Base-by-base conservation (phyloP, 208 protist genomes). In the Leishmania lainsoni region DNA sequence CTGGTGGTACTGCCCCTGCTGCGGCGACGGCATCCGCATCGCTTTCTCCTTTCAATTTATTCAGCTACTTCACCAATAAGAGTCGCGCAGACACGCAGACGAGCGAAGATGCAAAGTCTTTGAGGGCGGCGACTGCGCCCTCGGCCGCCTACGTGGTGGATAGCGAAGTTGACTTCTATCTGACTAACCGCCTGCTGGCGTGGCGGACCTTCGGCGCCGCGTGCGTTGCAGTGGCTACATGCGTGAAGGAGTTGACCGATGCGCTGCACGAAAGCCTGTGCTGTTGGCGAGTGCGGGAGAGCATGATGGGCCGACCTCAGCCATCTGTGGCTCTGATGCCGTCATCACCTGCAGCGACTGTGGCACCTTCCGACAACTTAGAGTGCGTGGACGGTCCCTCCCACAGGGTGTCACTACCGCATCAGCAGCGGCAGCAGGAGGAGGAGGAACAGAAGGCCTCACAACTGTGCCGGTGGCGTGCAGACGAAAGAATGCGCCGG, bases 141-240 rank as follows among this genome's bases (percentile, higher is more conserved):
- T 22, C 69, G 6, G 2, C n/a, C 26, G 69, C 48, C 16, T 61
- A 65, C 35, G 51, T 51, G 32, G 76, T 77, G 26, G 75, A 81
- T 39, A 35, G 75, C 73, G 65, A 69, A 77, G 78, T 89, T 0
- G 89, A 96, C 75, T 96, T 97, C 76, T 93, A 89, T 76, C 79
- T 96, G 79, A 93, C 81, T 32, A 90, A 96, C 14, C 73, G 85
- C 26, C 80, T 95, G 45, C 90, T 97, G 65, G 59, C 86, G n/a
- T 92, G 90, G 88, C 90, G 88, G 45, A 95, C 91, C 1, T 96
- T 96, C 66, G 91, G 90, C 39, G 66, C 77, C 1, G 94, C 84
- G 32, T 97, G 94, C 69, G 88, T 89, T 3, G 87, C 75, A 20
- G 89, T 97, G 16, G 81, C 89, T 12, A 45, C 76, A 10, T 94